Percentiles rank a stretch among this genome's conserved stretches.
phyloP scores from a whole-genome alignment of 148 eudicot genomes.

The Rhododendron ferrugineum region DNA sequence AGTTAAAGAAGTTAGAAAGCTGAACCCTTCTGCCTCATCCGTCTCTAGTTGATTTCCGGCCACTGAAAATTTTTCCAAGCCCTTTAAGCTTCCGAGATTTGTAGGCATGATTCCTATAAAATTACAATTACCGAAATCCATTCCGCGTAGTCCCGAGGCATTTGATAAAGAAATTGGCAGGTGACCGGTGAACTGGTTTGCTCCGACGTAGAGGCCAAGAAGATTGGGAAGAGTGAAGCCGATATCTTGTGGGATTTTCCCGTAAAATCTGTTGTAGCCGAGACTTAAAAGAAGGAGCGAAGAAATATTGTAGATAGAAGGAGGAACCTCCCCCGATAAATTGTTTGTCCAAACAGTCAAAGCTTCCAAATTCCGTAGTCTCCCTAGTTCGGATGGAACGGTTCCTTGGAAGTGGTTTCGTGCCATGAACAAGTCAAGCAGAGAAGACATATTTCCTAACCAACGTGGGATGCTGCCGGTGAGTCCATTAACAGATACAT shows the following conservation, averaged over 20 bases:
- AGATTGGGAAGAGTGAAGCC: slow-evolving; percentile 16
- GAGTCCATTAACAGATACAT: too few relatives aligned
- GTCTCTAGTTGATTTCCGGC: neutral
- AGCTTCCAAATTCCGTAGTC: neutral
- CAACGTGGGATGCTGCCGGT: too few relatives aligned
- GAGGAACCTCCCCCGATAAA: neutral
- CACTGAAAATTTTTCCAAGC: neutral
- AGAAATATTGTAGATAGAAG: too few relatives aligned
- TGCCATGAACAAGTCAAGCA: too few relatives aligned
- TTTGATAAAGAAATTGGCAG: slow-evolving; percentile 10
- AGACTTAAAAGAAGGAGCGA: neutral
- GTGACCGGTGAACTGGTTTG: slow-evolving; percentile 8
- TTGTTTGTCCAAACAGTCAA: too few relatives aligned
- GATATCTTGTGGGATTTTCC: neutral
- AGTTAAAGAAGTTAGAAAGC: neutral
- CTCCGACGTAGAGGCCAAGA: neutral
- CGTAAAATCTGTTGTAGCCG: too few relatives aligned
- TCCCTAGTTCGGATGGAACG: neutral
- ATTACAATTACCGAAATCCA: neutral
- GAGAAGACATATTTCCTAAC: too few relatives aligned
- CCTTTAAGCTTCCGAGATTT: slow-evolving; percentile 13
- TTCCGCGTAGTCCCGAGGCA: neutral
- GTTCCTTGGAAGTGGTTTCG: too few relatives aligned
- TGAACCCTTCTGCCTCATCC: slow-evolving; percentile 2
- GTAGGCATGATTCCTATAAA: slow-evolving; percentile 7